Conservation (phyloP, 2,329 filamentous ascomycete genomes). For the Hypoxylon sp. region DNA sequence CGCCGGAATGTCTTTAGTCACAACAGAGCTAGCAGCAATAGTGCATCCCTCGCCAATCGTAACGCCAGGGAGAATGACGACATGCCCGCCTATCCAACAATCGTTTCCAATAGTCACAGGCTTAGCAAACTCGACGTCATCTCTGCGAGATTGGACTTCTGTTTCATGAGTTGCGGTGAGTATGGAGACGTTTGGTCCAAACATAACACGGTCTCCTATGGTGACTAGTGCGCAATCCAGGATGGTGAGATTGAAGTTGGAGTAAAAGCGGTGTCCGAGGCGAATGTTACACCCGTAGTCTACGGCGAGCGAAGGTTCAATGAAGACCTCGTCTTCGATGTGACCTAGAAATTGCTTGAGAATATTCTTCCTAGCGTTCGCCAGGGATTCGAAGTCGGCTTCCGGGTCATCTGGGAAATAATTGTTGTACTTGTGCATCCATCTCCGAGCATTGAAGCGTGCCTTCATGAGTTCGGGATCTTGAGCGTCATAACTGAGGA, state of each 20-base stretch:
- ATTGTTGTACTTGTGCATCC: constrained; percentile 72
- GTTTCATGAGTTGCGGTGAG: constrained; percentile 81
- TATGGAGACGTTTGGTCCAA: constrained; percentile 80
- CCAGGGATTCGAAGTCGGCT: constrained; percentile 50
- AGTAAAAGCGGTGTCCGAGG: constrained; percentile 74
- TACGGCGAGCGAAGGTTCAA: constrained; percentile 73
- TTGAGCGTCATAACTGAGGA: constrained; percentile 46
- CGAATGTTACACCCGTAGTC: constrained; percentile 78
- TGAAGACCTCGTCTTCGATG: constrained; percentile 67
- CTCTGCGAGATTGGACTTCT: constrained; percentile 67
- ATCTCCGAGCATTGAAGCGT: constrained; percentile 68
- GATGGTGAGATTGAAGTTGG: constrained; percentile 74
- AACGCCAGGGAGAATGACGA: constrained; percentile 66
- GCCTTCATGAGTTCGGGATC: constrained; percentile 64
- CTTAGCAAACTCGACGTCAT: constrained; percentile 63
- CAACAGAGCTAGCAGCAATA: constrained; percentile 65
- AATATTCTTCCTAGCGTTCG: constrained; percentile 60
- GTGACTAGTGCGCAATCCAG: constrained; percentile 80
- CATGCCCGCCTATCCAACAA: constrained; percentile 69
- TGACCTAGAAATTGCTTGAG: constrained; percentile 66
- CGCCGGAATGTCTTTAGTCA: constrained; percentile 65
- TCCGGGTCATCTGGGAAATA: constrained; percentile 65
- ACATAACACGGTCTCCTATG: constrained; percentile 78
- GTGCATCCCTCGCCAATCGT: constrained; percentile 68
- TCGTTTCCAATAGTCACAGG: constrained; percentile 66